A percentile compares a stretch with the other conserved stretches of the same genome.
Evolutionary conservation across 768 basidiomycete species (phyloP).

Genomic region (Multifurca ochricompacta): DNA sequence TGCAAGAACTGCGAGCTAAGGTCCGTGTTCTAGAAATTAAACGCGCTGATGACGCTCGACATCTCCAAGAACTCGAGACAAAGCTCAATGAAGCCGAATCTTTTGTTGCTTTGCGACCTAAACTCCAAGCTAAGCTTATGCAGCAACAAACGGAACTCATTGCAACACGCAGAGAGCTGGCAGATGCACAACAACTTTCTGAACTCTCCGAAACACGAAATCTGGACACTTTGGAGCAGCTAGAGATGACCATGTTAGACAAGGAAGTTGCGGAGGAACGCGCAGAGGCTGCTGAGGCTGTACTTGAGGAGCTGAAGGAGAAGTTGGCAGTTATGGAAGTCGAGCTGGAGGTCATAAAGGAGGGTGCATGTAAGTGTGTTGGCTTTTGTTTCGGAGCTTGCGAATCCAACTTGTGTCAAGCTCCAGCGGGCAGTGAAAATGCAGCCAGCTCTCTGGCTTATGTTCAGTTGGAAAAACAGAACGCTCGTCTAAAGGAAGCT

Average conservation of each 20-base stretch:
- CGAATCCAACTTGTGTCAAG: conserved; percentile 16
- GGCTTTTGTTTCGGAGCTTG: not conserved
- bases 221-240: conserved; percentile 76
- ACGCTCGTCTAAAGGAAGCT: conserved; percentile 92
- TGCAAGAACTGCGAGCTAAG: conserved; percentile 78
- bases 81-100: conserved; percentile 80
- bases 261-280: conserved; percentile 95
- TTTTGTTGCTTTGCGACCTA: conserved; percentile 78
- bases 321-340: conserved; percentile 71
- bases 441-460: conserved; percentile 57
- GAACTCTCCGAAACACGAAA: conserved; percentile 62
- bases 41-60: conserved; percentile 78
- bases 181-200: conserved; percentile 69
- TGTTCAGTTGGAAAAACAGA: conserved; percentile 93
- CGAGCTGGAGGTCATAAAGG: conserved; percentile 72
- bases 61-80: conserved; percentile 75
- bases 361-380: conserved; percentile 32
- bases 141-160: conserved; percentile 75
- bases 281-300: conserved; percentile 69
- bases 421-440: conserved; percentile 27
- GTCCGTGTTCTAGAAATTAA: conserved; percentile 80
- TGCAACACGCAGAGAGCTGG: conserved; percentile 63
- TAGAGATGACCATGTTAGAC: conserved; percentile 93
- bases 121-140: conserved; percentile 82
- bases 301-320: conserved; percentile 75